These are phyloP conservation scores for Phytophthora podocarpi DNA, from an alignment of 352 stramenopile genomes.

Conservation along the genomic window DNA sequence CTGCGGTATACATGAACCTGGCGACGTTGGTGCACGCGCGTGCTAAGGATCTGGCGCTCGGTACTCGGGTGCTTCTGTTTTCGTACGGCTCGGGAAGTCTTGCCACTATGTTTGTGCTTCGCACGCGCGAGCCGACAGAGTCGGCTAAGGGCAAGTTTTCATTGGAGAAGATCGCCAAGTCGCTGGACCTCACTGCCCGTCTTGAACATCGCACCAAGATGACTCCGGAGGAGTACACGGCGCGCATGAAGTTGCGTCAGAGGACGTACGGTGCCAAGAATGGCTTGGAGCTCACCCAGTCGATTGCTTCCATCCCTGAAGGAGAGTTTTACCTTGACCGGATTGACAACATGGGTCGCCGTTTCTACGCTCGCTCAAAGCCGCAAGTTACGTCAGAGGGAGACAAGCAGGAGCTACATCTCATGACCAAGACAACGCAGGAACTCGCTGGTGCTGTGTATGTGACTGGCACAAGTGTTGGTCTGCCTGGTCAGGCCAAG, in stretches of 20 bases:
- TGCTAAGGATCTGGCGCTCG: slow-evolving; percentile 48
- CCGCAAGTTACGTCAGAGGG: background rate
- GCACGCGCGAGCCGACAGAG: slow-evolving; percentile 19
- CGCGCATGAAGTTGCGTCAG: slow-evolving; percentile 91
- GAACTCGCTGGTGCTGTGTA: slow-evolving; percentile 71
- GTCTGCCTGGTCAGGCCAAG: slow-evolving; percentile 80
- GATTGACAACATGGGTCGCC: slow-evolving; percentile 91
- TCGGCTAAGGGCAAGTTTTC: slow-evolving; percentile 70
- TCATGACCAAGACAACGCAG: slow-evolving; percentile 45
- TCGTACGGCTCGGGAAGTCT: slow-evolving; percentile 97
- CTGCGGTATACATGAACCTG: slow-evolving; percentile 96
- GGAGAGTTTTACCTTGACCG: slow-evolving; percentile 92
- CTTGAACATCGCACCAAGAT: slow-evolving; percentile 85
- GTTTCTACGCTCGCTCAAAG: slow-evolving; percentile 78
- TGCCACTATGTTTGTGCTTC: slow-evolving; percentile 93
- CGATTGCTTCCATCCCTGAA: slow-evolving; percentile 60
- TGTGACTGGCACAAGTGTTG: slow-evolving; percentile 92
- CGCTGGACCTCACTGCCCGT: slow-evolving; percentile 82
- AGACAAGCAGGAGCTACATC: slow-evolving; percentile 12
- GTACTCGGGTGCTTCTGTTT: slow-evolving; percentile 92
- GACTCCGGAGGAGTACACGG: slow-evolving; percentile 90
- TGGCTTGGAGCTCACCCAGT: slow-evolving; percentile 73
- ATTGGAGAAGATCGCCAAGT: slow-evolving; percentile 86
- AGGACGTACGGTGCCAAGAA: slow-evolving; percentile 63
- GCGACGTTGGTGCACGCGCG: slow-evolving; percentile 87